Percentiles rank a stretch among this genome's conserved stretches.
Conservation (phyloP, 306 rosid genomes). For the Comarum palustre region DNA sequence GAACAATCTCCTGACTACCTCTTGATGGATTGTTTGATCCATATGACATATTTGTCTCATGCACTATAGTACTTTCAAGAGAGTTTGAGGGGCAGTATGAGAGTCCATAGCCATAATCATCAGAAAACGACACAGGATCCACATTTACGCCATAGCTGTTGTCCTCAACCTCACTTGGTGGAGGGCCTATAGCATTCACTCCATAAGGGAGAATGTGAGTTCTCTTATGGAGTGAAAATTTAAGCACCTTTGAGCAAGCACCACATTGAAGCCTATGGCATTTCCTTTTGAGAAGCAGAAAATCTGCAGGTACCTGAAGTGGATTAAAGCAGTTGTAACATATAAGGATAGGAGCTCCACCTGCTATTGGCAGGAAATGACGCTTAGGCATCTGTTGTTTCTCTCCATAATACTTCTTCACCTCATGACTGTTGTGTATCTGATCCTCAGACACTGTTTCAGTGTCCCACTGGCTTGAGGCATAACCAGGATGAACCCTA, state of each 20-base stretch:
- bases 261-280: constrained; percentile 70
- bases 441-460: constrained; percentile 41
- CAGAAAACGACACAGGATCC: constrained; percentile 55
- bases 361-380: constrained; percentile 71
- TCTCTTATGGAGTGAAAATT: constrained; percentile 58
- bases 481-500: constrained; percentile 38
- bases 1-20: constrained; percentile 32
- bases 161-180: constrained; percentile 44
- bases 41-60: constrained; percentile 22
- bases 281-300: constrained; percentile 58
- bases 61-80: constrained; percentile 23
- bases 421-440: constrained; percentile 37
- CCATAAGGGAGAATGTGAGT: constrained; percentile 49
- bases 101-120: constrained; percentile 51
- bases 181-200: constrained; percentile 32
- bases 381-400: constrained; percentile 45
- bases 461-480: constrained; percentile 48
- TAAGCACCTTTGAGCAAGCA: constrained; percentile 68
- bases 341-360: constrained; percentile 81
- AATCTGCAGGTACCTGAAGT: constrained; percentile 74
- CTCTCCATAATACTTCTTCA: constrained; percentile 46
- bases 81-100: constrained; percentile 35
- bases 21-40: constrained; percentile 27
- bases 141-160: constrained; percentile 28
- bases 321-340: constrained; percentile 63